Conservation (phyloP, 78 protist genomes). For the Dictyostelium capitatum region DNA sequence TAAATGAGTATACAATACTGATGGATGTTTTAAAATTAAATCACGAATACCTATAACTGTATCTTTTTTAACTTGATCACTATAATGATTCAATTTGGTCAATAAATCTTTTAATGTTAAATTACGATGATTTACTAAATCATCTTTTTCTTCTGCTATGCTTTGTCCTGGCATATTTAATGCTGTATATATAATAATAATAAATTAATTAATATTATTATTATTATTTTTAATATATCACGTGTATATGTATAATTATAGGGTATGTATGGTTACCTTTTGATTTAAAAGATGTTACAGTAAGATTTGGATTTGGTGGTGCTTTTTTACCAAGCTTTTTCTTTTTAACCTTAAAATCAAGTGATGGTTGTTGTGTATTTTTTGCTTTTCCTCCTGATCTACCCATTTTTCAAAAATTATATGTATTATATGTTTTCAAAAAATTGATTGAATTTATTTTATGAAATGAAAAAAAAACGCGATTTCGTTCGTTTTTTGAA, state of each 20-base stretch:
- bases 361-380: constrained; percentile 74
- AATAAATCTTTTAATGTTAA: constrained; percentile 69
- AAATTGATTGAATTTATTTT: too few relatives aligned
- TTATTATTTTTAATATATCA: not conserved
- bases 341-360: constrained; percentile 58
- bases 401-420: constrained; percentile 2
- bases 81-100: constrained; percentile 55
- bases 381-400: constrained; percentile 45
- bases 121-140: constrained; percentile 70
- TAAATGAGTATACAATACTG: constrained; percentile 25
- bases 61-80: constrained; percentile 41
- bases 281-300: constrained; percentile 75
- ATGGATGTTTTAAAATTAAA: constrained; percentile 35
- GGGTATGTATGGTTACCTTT: too few relatives aligned
- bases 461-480: too few relatives aligned
- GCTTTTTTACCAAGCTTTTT: constrained; percentile 69
- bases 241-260: too few relatives aligned
- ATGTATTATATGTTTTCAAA: too few relatives aligned
- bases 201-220: not conserved
- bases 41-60: constrained; percentile 56
- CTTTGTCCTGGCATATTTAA: constrained; percentile 70
- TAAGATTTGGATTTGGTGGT: constrained; percentile 67
- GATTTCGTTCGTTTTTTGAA: too few relatives aligned
- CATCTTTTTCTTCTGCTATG: constrained; percentile 58
- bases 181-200: constrained; percentile 20